phyloP scores from a whole-genome alignment of 139 green algal species.

The Picochlorum sp. region DNA sequence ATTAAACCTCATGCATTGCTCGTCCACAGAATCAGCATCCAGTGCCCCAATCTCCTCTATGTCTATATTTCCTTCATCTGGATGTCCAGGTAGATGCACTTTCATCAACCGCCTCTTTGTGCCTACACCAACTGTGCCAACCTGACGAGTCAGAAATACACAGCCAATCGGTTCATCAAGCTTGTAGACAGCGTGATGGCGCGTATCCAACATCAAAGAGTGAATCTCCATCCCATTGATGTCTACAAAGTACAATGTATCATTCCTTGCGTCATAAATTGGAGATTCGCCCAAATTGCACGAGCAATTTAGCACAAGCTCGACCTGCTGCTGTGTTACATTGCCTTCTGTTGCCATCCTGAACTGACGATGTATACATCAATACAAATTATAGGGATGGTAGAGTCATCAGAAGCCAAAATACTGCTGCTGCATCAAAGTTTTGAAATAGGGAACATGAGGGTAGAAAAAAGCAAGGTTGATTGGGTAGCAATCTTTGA shows the following conservation, averaged over 20 bases:
- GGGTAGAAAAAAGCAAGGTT: too few relatives aligned
- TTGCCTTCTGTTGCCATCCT: not conserved
- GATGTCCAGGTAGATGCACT: not conserved
- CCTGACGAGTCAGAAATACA: constrained; percentile 24
- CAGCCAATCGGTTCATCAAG: constrained; percentile 17
- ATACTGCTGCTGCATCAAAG: too few relatives aligned
- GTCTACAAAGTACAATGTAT: constrained; percentile 46
- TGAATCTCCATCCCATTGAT: constrained; percentile 39
- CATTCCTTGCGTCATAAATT: constrained; percentile 27
- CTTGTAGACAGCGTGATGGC: constrained; percentile 2
- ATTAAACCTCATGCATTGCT: constrained; percentile 31
- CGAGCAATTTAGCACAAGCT: constrained; percentile 27
- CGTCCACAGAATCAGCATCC: constrained; percentile 21
- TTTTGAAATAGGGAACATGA: too few relatives aligned
- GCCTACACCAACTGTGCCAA: constrained; percentile 19
- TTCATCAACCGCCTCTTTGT: not conserved
- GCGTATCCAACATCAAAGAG: not conserved
- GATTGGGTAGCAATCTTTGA: too few relatives aligned
- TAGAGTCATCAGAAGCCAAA: too few relatives aligned
- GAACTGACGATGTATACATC: not conserved
- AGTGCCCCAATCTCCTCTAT: not conserved
- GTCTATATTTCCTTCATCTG: not conserved
- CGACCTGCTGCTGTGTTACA: not conserved
- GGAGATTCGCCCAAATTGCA: constrained; percentile 37
- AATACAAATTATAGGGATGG: too few relatives aligned